Percentiles rank a stretch among this genome's conserved stretches.
Evolutionary conservation across 805 yeast genomes (phyloP).

Genomic region (Starmera caribaea): DNA sequence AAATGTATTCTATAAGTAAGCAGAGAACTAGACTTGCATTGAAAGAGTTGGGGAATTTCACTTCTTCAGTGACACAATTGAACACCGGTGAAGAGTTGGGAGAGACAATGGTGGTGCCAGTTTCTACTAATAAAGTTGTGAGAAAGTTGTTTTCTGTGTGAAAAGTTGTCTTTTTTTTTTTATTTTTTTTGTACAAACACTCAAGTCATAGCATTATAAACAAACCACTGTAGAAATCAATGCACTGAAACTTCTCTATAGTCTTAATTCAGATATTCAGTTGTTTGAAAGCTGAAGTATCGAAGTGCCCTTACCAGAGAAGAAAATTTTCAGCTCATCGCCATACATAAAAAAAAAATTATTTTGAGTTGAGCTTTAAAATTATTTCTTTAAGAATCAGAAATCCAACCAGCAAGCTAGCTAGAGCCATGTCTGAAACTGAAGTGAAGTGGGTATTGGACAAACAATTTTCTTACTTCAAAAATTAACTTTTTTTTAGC

Average conservation of each 20-base stretch:
- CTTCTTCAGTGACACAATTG: neutral
- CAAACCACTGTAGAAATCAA: neutral
- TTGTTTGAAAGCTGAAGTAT: too few species aligned
- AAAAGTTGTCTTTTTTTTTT: neutral
- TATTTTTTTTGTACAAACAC: neutral
- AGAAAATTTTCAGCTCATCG: neutral
- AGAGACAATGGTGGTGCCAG: neutral
- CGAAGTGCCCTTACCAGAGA: too few species aligned
- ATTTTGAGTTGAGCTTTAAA: too few species aligned
- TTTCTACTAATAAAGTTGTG: slow-evolving; percentile 14
- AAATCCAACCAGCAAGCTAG: neutral
- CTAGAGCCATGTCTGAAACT: neutral
- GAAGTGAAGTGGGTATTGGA: neutral
- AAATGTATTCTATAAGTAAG: slow-evolving; percentile 21
- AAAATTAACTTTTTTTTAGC: slow-evolving; percentile 7
- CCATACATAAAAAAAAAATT: neutral
- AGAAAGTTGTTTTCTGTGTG: slow-evolving; percentile 19
- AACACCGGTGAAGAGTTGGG: neutral
- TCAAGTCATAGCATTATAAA: neutral
- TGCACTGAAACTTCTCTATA: neutral
- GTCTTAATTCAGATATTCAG: too few species aligned
- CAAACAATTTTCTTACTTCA: neutral
- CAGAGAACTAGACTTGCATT: slow-evolving; percentile 19
- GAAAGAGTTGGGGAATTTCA: slow-evolving; percentile 17
- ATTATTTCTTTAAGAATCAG: neutral